Percentiles rank a stretch among this genome's conserved stretches.
Evolutionary conservation across 1,284 basidiomycete species (phyloP).

Genomic region (Papiliotrema nemorosa): DNA sequence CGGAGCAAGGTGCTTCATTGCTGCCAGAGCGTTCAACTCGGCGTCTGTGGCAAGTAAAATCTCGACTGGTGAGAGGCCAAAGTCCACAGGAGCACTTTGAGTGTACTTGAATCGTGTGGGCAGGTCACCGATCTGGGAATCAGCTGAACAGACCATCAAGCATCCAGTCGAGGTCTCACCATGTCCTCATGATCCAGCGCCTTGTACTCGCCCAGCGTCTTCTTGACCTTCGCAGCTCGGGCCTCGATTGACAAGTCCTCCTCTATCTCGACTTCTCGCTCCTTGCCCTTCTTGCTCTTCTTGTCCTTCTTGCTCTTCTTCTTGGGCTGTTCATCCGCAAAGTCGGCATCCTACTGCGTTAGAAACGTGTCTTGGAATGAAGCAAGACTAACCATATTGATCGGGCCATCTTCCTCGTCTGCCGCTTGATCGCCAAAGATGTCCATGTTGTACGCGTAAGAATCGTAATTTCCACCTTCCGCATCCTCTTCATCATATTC

Average conservation of each 20-base stretch:
- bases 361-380: constrained; percentile 1
- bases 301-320: constrained; percentile 57
- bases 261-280: constrained; percentile 56
- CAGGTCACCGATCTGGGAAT: constrained; percentile 71
- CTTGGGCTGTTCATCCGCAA: constrained; percentile 35
- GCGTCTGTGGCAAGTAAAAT: constrained; percentile 89
- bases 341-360: constrained; percentile 47
- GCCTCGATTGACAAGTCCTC: constrained; percentile 65
- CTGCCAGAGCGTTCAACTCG: constrained; percentile 87
- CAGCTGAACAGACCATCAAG: not conserved
- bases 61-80: constrained; percentile 76
- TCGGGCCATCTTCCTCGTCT: constrained; percentile 37
- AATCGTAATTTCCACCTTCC: not conserved
- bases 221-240: constrained; percentile 69
- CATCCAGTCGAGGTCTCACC: constrained; percentile 54
- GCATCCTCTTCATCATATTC: constrained; percentile 12
- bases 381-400: constrained; percentile 45
- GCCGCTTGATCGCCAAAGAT: constrained; percentile 10
- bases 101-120: constrained; percentile 94
- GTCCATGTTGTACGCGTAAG: constrained; percentile 21
- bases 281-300: constrained; percentile 52
- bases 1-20: constrained; percentile 84
- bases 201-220: constrained; percentile 88
- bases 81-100: constrained; percentile 64
- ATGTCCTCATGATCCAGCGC: constrained; percentile 93